Conservation (phyloP, 2,329 filamentous ascomycete genomes). For the Curvularia sp. region DNA sequence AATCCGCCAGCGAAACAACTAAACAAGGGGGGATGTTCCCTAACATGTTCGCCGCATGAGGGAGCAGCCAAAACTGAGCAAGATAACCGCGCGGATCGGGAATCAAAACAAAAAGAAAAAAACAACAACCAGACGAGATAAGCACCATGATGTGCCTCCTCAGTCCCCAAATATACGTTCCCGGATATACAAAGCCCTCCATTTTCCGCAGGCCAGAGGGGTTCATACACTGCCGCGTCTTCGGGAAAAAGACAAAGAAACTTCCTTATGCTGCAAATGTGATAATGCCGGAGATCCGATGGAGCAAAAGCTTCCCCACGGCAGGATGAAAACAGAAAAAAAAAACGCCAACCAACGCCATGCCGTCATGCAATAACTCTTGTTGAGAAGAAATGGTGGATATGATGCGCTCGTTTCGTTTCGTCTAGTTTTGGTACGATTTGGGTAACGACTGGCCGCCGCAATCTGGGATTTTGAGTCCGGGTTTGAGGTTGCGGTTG, state of each 20-base stretch:
- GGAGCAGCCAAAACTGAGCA: neutral
- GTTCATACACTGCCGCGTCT: constrained; percentile 11
- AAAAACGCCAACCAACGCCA: constrained; percentile 35
- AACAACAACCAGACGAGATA: neutral
- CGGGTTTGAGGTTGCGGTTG: constrained; percentile 80
- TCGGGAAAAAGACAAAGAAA: constrained; percentile 3
- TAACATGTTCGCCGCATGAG: constrained; percentile 10
- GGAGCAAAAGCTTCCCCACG: neutral
- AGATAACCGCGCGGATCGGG: neutral
- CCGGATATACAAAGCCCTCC: constrained; percentile 18
- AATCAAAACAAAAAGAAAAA: constrained; percentile 1
- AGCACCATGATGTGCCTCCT: constrained; percentile 18
- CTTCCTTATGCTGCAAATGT: constrained; percentile 2
- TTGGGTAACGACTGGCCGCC: constrained; percentile 66
- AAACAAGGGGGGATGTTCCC: neutral
- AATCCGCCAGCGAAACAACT: neutral
- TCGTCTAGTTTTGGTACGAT: constrained; percentile 10
- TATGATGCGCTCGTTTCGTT: constrained; percentile 8
- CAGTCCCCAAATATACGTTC: neutral
- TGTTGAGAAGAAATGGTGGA: constrained; percentile 13
- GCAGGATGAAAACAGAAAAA: neutral
- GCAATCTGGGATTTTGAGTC: constrained; percentile 86
- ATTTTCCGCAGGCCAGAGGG: constrained; percentile 6
- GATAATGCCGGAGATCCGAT: constrained; percentile 18
- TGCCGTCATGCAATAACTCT: constrained; percentile 32